Percentiles rank a stretch among this genome's conserved stretches.
These are phyloP conservation scores for Fusarium sororula DNA, from an alignment of 2,329 filamentous ascomycete species.

Conservation along the genomic window DNA sequence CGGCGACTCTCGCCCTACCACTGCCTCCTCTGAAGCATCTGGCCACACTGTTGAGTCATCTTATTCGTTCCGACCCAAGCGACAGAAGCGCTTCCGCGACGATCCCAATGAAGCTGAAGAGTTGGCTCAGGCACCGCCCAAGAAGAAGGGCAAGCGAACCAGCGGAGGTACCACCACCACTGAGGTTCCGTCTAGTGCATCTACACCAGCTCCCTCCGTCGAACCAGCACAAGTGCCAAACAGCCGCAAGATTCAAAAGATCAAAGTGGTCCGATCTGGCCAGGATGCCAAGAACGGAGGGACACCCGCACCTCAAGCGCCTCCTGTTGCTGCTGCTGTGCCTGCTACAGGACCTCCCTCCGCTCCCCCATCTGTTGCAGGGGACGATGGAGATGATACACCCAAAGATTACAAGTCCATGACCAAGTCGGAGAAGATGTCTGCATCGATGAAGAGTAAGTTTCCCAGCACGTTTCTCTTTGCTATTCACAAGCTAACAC, in stretches of 20 bases:
- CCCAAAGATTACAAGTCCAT: slow-evolving; percentile 67
- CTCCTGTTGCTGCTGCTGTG: slow-evolving; percentile 10
- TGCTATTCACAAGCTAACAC: slow-evolving; percentile 39
- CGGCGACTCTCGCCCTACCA: slow-evolving; percentile 61
- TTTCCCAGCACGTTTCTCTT: not conserved
- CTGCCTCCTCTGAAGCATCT: slow-evolving; percentile 62
- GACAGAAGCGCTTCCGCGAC: slow-evolving; percentile 63
- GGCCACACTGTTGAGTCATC: slow-evolving; percentile 59
- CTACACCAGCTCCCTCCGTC: slow-evolving; percentile 30
- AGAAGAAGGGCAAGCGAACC: slow-evolving; percentile 50
- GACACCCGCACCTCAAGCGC: not conserved
- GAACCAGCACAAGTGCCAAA: slow-evolving; percentile 31
- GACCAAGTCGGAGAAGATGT: slow-evolving; percentile 74
- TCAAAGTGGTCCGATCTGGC: slow-evolving; percentile 49
- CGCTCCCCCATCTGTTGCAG: slow-evolving; percentile 12
- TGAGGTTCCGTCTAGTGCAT: slow-evolving; percentile 25
- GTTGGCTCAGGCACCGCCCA: slow-evolving; percentile 48
- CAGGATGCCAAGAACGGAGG: slow-evolving; percentile 44
- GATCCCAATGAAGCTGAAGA: slow-evolving; percentile 56
- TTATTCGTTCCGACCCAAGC: slow-evolving; percentile 64
- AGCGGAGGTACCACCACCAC: slow-evolving; percentile 18
- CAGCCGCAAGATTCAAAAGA: slow-evolving; percentile 50
- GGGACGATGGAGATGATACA: slow-evolving; percentile 51
- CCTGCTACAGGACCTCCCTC: slow-evolving; percentile 18
- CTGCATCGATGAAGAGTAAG: slow-evolving; percentile 71